These are phyloP conservation scores for Globomyces pollinis-pini DNA, from an alignment of 192 early-diverging fungal species.

Conservation along the genomic window DNA sequence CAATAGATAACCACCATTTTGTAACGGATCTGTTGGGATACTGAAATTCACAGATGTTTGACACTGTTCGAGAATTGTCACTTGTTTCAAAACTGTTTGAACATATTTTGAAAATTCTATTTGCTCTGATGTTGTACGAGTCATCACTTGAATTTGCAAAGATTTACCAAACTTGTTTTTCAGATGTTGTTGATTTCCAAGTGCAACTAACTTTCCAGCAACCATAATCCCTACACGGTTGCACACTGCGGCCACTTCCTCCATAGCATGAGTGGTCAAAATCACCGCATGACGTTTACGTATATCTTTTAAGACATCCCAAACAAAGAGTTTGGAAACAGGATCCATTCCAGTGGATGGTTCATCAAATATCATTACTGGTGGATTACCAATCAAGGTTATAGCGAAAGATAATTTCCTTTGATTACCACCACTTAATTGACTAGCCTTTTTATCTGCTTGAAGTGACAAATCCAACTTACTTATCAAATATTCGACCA, in stretches of 20 bases:
- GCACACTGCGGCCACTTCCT: slow-evolving; percentile 1
- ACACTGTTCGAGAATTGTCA: too few relatives aligned
- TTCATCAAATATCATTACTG: slow-evolving; percentile 45
- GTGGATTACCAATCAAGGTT: slow-evolving; percentile 66
- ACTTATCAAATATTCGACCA: neutral
- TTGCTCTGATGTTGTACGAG: too few relatives aligned
- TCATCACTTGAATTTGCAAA: too few relatives aligned
- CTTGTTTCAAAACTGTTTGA: too few relatives aligned
- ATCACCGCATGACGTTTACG: neutral
- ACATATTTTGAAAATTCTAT: too few relatives aligned
- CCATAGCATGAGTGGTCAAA: slow-evolving; percentile 5
- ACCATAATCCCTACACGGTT: neutral
- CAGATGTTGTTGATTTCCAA: too few relatives aligned
- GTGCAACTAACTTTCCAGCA: neutral
- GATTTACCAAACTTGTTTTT: too few relatives aligned
- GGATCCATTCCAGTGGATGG: slow-evolving; percentile 58
- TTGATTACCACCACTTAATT: slow-evolving; percentile 54
- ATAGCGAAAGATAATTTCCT: slow-evolving; percentile 63
- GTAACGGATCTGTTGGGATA: too few relatives aligned
- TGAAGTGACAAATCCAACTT: neutral
- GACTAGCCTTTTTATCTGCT: neutral
- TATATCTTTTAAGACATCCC: neutral
- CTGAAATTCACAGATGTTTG: too few relatives aligned
- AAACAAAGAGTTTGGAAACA: slow-evolving; percentile 43
- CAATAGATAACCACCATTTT: too few relatives aligned